Evolutionary conservation across 441 rosid species (phyloP).

Genomic region (Pelargonium australe): DNA sequence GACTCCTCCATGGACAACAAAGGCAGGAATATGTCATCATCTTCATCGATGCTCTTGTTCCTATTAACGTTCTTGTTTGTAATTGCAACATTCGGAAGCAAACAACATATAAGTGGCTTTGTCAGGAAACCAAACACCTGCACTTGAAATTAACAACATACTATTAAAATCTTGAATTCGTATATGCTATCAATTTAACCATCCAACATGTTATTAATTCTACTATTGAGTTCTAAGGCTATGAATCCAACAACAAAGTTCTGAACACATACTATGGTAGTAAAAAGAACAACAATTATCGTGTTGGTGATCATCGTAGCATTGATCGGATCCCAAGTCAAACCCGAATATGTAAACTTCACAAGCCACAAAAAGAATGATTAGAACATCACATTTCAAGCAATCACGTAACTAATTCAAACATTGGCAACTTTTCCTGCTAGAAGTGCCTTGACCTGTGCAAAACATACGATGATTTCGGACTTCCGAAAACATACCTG

Average conservation of each 20-base stretch:
- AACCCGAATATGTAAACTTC: slow-evolving; percentile 75
- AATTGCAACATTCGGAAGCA: slow-evolving; percentile 42
- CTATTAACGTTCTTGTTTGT: neutral
- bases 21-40: slow-evolving; percentile 50
- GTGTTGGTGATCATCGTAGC: slow-evolving; percentile 76
- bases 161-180: neutral
- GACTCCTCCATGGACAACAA: slow-evolving; percentile 64
- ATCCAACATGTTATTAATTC: no score
- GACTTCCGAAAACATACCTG: no score
- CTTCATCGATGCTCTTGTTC: slow-evolving; percentile 13
- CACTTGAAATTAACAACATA: slow-evolving; percentile 4
- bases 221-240: no score
- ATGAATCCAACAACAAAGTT: neutral
- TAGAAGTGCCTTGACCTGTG: neutral
- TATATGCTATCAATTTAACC: neutral
- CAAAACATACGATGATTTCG: no score
- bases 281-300: slow-evolving; percentile 63
- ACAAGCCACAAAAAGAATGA: slow-evolving; percentile 17
- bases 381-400: neutral
- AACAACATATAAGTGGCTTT: slow-evolving; percentile 52
- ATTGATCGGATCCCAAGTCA: slow-evolving; percentile 52
- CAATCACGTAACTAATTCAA: neutral
- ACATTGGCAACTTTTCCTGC: neutral
- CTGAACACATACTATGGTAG: slow-evolving; percentile 50
- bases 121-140: slow-evolving; percentile 89